Percentiles rank a stretch among this genome's conserved stretches.
Evolutionary conservation across 805 yeast genomes (phyloP).

Genomic region (Henningerozyma blattae): DNA sequence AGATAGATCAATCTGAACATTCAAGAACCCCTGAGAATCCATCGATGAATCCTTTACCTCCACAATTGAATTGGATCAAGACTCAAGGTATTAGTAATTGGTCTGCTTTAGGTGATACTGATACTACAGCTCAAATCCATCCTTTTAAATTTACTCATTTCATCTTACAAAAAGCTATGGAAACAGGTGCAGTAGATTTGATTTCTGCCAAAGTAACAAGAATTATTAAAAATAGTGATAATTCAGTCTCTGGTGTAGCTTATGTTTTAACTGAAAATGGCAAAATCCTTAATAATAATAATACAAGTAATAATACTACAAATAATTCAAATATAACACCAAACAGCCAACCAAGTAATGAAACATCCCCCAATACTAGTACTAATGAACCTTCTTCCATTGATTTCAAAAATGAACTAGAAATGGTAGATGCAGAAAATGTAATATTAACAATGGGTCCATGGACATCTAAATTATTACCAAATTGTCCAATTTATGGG

Average conservation of each 20-base stretch:
- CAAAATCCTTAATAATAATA: not conserved
- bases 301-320: constrained; percentile 2
- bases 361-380: not conserved
- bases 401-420: constrained; percentile 22
- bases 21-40: too few relatives aligned
- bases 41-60: constrained; percentile 36
- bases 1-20: too few relatives aligned
- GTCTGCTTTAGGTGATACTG: constrained; percentile 71
- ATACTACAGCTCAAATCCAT: constrained; percentile 93
- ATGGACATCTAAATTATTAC: constrained; percentile 86
- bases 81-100: constrained; percentile 54
- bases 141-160: constrained; percentile 86
- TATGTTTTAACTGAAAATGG: constrained; percentile 32
- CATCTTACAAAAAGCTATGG: constrained; percentile 67
- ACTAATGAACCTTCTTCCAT: constrained; percentile 19
- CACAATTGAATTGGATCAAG: constrained; percentile 67
- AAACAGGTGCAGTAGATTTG: constrained; percentile 72
- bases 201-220: constrained; percentile 76
- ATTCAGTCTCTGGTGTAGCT: constrained; percentile 61
- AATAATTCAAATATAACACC: constrained; percentile 1
- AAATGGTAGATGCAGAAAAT: constrained; percentile 49
- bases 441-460: constrained; percentile 86
- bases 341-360: not conserved
- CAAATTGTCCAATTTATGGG: constrained; percentile 90
- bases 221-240: constrained; percentile 48